phyloP scores from a whole-genome alignment of 306 rosid genomes.

The Bauhinia variegata region DNA sequence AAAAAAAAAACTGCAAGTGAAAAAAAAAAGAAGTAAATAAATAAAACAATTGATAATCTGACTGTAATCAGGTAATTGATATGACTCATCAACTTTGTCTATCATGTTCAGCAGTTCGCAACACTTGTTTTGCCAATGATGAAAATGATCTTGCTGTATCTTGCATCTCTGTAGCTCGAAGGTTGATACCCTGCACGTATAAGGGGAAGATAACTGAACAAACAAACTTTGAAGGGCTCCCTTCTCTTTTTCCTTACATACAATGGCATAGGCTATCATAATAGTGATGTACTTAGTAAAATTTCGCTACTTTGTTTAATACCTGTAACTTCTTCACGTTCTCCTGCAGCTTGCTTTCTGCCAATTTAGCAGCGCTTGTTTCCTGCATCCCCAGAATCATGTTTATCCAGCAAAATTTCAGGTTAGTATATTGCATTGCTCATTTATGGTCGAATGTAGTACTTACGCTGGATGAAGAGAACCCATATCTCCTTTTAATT shows the following conservation, averaged over 20 bases:
- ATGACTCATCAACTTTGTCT: slow-evolving; percentile 42
- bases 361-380: slow-evolving; percentile 57
- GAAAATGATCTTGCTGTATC: slow-evolving; percentile 83
- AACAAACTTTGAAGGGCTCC: background rate
- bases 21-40: background rate
- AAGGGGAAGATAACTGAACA: slow-evolving; percentile 2
- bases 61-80: background rate
- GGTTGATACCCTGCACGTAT: slow-evolving; percentile 59
- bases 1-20: slow-evolving; percentile 23
- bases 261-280: background rate
- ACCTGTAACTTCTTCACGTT: slow-evolving; percentile 66
- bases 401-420: slow-evolving; percentile 17
- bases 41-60: background rate
- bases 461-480: slow-evolving; percentile 62
- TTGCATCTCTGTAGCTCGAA: slow-evolving; percentile 69
- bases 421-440: background rate
- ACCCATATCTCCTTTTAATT: slow-evolving; percentile 83
- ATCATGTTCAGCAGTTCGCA: slow-evolving; percentile 63
- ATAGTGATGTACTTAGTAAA: background rate
- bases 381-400: slow-evolving; percentile 54
- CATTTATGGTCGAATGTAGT: slow-evolving; percentile 3
- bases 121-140: slow-evolving; percentile 75
- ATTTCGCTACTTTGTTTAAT: slow-evolving; percentile 13
- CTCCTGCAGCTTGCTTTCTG: slow-evolving; percentile 76
- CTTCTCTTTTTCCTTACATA: background rate